A percentile compares a stretch with the other conserved stretches of the same genome.
Evolutionary conservation across 73 alveolate species (phyloP).

Genomic region (Symbiodinium natans): DNA sequence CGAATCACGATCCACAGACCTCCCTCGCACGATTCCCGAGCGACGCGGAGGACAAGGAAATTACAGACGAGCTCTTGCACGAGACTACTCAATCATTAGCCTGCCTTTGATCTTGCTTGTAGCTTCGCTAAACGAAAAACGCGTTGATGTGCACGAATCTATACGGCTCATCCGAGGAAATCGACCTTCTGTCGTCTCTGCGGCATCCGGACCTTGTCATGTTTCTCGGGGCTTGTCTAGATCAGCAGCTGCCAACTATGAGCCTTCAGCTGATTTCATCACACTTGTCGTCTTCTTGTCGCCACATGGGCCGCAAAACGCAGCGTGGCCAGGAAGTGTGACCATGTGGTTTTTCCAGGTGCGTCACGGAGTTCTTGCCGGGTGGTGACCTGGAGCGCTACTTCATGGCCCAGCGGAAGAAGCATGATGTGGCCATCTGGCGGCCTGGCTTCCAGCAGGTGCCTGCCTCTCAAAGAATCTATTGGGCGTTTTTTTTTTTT

Average conservation of each 20-base stretch:
- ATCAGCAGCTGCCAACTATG: not conserved
- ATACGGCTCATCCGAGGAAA: not conserved
- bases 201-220: constrained; percentile 65
- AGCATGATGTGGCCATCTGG: not conserved
- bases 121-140: not conserved
- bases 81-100: not conserved
- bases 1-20: no score
- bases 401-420: constrained; percentile 24
- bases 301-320: no score
- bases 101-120: not conserved
- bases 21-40: not conserved
- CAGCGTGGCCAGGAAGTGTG: not conserved
- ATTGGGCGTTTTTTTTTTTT: not conserved
- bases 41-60: not conserved
- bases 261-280: not conserved
- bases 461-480: no score
- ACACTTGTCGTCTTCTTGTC: no score
- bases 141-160: not conserved
- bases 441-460: constrained; percentile 26
- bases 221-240: constrained; percentile 63
- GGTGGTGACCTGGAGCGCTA: constrained; percentile 56
- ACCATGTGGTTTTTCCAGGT: not conserved
- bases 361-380: constrained; percentile 48
- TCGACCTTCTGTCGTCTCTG: constrained; percentile 33
- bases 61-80: constrained; percentile 26